Base-by-base conservation (phyloP, 192 early-diverging fungal species). In the Mortierella antarctica region DNA sequence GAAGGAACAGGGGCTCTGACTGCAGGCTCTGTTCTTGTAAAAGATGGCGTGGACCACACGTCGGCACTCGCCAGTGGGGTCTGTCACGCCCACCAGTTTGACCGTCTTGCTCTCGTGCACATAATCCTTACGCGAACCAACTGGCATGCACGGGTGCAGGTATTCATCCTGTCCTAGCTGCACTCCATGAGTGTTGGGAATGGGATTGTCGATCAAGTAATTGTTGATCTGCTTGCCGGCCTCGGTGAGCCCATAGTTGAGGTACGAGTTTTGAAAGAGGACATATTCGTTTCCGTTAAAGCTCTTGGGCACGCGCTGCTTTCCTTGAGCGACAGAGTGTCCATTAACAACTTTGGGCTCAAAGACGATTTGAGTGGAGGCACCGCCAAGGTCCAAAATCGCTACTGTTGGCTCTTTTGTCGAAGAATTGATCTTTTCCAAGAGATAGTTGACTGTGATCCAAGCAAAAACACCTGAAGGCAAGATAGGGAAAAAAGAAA, bases 321-420 rank as follows among this genome's bases (percentile, higher is more conserved):
- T 90, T n/a, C 94, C 96, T 11, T 87, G 73, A 9, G 74, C 82
- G 9, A 82, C 68, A 44, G 83, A 85, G 51, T 82, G 85, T 57
- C 74, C 83, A 21, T 73, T 69, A 11, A 59, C 56, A 5, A 62
- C 17, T 42, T 83, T 77, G 0, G 97, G 97, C 80, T 98, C 98
- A 89, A 98, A 98, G 0, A 97, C 98, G 64, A 99, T 96, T 83
- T 99, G 97, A 9, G 98, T 99, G 21, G 95, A 97, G 5, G 93
- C 98, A 55, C 98, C 98, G 48, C 98, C 98, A 67, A 99, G 88
- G 78, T 99, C 98, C 89, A 99, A 92, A 39, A 96, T 91, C 0
- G 95, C 98, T 2, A 93, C 96, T 2, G 96, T 97, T 8, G 84
- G 77, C 8, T 57, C 61, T 20, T 82, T 83, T 69, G 83, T 62